Conservation (phyloP, 2,329 filamentous ascomycete genomes). For the Penicillium sp. region DNA sequence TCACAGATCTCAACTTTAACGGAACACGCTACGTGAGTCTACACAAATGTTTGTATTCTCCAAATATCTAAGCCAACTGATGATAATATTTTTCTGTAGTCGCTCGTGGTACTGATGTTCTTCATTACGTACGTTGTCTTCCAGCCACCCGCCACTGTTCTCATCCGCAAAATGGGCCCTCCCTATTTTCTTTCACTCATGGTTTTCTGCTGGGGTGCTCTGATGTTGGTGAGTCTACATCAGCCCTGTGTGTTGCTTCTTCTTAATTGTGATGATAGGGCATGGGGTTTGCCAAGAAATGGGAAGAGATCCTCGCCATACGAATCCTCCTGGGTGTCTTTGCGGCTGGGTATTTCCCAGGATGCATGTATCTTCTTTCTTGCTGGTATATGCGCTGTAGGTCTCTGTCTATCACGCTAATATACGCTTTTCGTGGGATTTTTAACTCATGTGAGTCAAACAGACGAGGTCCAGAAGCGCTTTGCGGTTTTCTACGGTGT, state of each 20-base stretch:
- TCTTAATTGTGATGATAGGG: too few relatives aligned
- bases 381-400: constrained; percentile 48
- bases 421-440: too few relatives aligned
- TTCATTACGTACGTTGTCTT: constrained; percentile 72
- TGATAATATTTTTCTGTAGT: too few relatives aligned
- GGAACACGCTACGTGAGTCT: too few relatives aligned
- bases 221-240: constrained; percentile 9
- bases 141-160: constrained; percentile 67
- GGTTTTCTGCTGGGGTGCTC: constrained; percentile 13
- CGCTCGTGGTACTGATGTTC: constrained; percentile 54
- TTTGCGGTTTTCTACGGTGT: constrained; percentile 69
- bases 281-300: too few relatives aligned
- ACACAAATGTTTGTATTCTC: too few relatives aligned
- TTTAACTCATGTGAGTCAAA: too few relatives aligned
- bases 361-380: constrained; percentile 31
- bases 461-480: constrained; percentile 64
- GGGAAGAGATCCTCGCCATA: neutral
- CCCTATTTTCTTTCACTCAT: constrained; percentile 29
- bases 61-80: too few relatives aligned
- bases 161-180: constrained; percentile 63
- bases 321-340: constrained; percentile 11
- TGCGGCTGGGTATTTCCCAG: constrained; percentile 12
- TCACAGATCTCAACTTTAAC: too few relatives aligned
- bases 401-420: too few relatives aligned
- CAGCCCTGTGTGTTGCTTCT: too few relatives aligned